Percentiles rank a stretch among this genome's conserved stretches.
These are phyloP conservation scores for Cladosporium sp. DNA, from an alignment of 2,329 filamentous ascomycete genomes.

Conservation along the genomic window DNA sequence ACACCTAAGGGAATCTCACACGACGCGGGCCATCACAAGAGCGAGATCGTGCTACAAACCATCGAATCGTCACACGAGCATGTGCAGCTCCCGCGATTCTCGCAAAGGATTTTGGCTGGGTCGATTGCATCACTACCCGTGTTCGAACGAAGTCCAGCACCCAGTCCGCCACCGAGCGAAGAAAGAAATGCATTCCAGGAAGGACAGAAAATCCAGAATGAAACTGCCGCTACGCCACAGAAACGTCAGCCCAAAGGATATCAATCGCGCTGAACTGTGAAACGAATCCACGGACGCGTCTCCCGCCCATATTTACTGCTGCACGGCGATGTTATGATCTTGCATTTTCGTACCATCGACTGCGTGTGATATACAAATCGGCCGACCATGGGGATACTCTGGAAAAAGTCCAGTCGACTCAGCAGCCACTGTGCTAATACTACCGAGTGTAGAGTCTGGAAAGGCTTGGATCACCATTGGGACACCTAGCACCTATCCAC, in stretches of 20 bases:
- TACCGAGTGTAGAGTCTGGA: too few relatives aligned
- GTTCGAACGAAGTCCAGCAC: constrained; percentile 11
- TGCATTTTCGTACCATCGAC: too few relatives aligned
- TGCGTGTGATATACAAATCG: too few relatives aligned
- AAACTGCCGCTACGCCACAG: not conserved
- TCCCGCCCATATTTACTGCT: too few relatives aligned
- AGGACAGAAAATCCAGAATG: not conserved
- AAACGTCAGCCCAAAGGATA: not conserved
- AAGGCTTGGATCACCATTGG: too few relatives aligned
- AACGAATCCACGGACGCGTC: too few relatives aligned
- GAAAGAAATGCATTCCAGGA: not conserved
- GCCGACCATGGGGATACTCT: too few relatives aligned
- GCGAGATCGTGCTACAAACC: not conserved
- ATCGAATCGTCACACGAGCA: not conserved
- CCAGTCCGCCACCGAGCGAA: constrained; percentile 6
- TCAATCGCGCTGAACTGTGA: too few relatives aligned
- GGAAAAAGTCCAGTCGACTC: too few relatives aligned
- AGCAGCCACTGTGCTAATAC: too few relatives aligned
- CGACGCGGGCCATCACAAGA: not conserved
- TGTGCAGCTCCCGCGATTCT: not conserved
- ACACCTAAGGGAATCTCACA: not conserved
- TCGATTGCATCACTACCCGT: not conserved
- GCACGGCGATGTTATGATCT: too few relatives aligned
- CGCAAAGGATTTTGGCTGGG: not conserved
- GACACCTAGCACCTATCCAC: not conserved